Conservation (phyloP, 2,329 filamentous ascomycete genomes). For the Ophiostoma perfectum region DNA sequence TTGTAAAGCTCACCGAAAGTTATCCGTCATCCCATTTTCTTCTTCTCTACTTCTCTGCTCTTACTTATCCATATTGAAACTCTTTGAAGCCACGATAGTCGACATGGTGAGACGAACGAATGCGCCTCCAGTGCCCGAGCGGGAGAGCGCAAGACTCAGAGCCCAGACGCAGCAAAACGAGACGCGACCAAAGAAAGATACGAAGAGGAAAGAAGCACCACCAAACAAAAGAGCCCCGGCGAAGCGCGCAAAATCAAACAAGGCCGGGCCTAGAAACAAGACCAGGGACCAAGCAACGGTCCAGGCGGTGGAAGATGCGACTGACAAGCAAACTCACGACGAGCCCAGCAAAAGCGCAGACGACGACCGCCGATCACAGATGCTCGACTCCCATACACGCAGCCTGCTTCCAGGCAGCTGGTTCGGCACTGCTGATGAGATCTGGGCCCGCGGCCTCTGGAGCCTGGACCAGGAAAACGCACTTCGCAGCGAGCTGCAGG, state of each 20-base stretch:
- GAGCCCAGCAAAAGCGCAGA: background rate
- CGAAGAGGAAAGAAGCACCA: background rate
- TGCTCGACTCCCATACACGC: background rate
- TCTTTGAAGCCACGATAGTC: background rate
- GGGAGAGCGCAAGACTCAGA: background rate
- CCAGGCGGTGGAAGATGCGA: background rate
- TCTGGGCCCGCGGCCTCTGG: constrained; percentile 24
- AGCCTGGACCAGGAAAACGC: constrained; percentile 15
- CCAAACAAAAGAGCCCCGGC: background rate
- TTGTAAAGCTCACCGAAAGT: too few species aligned
- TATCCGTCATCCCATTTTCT: background rate
- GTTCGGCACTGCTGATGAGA: constrained; percentile 22
- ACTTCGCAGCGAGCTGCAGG: constrained; percentile 13
- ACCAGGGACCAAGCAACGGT: background rate
- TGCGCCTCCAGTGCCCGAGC: background rate
- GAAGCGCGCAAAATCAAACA: background rate
- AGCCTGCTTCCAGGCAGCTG: constrained; percentile 18
- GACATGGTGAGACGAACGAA: background rate
- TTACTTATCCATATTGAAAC: background rate
- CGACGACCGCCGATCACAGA: too few species aligned
- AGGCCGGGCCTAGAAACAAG: background rate
- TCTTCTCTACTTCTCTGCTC: background rate
- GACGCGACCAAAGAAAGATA: background rate
- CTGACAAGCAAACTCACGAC: background rate
- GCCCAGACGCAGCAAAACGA: background rate